Base-by-base conservation (phyloP, 306 rosid genomes). In the Malus domestica region DNA sequence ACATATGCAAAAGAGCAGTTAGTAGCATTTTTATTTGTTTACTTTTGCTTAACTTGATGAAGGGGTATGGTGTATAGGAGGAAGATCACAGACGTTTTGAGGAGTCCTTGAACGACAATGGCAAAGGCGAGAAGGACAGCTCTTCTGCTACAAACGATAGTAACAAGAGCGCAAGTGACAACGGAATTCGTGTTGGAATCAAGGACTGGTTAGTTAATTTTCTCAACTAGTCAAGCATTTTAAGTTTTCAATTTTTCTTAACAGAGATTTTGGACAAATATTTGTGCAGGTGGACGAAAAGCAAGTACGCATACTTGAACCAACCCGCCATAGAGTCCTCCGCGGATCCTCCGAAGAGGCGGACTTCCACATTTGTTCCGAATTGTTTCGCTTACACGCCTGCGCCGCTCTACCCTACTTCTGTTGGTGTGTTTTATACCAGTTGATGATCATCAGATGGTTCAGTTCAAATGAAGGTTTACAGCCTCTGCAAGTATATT, bases 221-320 rank as follows among this genome's bases (percentile, higher is more conserved):
- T 71, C 38, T 71, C 60, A 13, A 40, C 18, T 23, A 51, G 27
- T 61, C 64, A 27, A 58, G 44, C 11, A 23, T 7, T 29, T 29
- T 7, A 63, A 9, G 29, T 66, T 35, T 1, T 35, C 12, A 19
- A 32, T 15, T 25, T 5, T 51, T 5, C 60, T 6, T 10, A n/a
- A 33, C 57, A 40, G 44, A 60, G 52, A 16, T 5, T 40, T 27
- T 1, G 2, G 6, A 33, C 22, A 63, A 59, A 13, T 8, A 46
- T 51, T 0, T 75, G 35, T 80, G 89, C 90, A 93, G 97, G 97
- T 93, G 97, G 97, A 93, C 96, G 15, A 90, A 89, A 72, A 90
- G 97, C 90, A 89, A 85, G 74, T 90, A 89, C 80, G 97, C 97
- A 10, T 93, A 90, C 78, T 74, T 93, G 80, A 93, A 93, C 83